Percentiles rank a stretch among this genome's conserved stretches.
Evolutionary conservation across 768 basidiomycete genomes (phyloP).

Genomic region (Dioszegia hungarica): DNA sequence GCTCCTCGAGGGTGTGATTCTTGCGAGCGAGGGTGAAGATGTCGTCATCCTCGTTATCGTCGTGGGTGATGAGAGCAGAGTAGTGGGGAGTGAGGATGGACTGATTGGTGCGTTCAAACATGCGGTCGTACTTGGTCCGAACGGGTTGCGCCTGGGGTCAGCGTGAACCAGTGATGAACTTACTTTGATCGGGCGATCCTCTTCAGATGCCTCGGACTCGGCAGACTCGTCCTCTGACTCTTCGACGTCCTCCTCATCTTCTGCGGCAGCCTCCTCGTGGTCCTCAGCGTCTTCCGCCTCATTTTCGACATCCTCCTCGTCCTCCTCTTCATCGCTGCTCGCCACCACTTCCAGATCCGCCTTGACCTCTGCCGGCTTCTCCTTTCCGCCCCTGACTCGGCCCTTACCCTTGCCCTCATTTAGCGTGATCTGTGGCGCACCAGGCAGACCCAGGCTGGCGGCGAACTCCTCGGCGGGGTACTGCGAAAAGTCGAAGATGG

Average conservation of each 20-base stretch:
- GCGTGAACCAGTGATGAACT: background rate
- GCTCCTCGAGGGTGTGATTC: constrained; percentile 64
- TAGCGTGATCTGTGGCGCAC: constrained; percentile 93
- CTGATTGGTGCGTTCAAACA: constrained; percentile 96
- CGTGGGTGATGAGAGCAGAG: constrained; percentile 74
- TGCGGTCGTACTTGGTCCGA: constrained; percentile 92
- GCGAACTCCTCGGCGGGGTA: constrained; percentile 81
- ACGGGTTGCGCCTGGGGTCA: constrained; percentile 19
- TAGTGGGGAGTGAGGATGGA: constrained; percentile 87
- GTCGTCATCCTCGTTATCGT: constrained; percentile 58
- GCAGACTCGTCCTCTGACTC: constrained; percentile 10
- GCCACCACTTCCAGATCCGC: constrained; percentile 6
- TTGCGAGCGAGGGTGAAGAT: constrained; percentile 93
- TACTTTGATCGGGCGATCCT: background rate
- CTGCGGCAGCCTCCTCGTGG: constrained; percentile 13
- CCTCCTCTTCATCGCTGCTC: constrained; percentile 16
- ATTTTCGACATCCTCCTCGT: constrained; percentile 10
- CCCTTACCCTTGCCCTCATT: constrained; percentile 65
- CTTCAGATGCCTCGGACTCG: constrained; percentile 8
- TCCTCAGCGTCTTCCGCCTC: constrained; percentile 8
- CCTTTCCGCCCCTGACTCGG: constrained; percentile 51
- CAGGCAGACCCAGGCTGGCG: constrained; percentile 83
- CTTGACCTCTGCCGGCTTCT: constrained; percentile 11
- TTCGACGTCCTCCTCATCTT: constrained; percentile 11
- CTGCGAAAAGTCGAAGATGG: constrained; percentile 77